Evolutionary conservation across 371 early-diverging fungal species (phyloP).

Genomic region (Basidiobolus meristosporus): DNA sequence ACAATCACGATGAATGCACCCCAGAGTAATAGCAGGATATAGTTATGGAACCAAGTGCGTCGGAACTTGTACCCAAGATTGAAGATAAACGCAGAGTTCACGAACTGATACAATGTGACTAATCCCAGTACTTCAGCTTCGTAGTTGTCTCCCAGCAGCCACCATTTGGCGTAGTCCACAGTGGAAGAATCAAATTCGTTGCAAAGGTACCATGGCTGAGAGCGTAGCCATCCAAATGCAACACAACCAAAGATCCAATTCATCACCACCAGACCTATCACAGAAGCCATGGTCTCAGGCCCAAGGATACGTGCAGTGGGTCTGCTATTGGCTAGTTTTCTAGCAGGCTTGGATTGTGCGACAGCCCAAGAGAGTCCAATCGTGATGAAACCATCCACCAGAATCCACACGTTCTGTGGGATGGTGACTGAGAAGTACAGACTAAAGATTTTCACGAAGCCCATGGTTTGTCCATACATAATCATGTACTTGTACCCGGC

Average conservation of each 20-base stretch:
- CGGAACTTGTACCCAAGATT: constrained; percentile 49
- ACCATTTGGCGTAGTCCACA: constrained; percentile 48
- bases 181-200: constrained; percentile 41
- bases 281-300: constrained; percentile 39
- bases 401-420: constrained; percentile 44
- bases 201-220: constrained; percentile 45
- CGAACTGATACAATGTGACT: constrained; percentile 37
- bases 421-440: constrained; percentile 31
- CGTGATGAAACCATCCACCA: constrained; percentile 42
- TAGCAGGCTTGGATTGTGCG: constrained; percentile 35
- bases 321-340: constrained; percentile 23
- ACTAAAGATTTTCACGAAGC: constrained; percentile 33
- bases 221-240: constrained; percentile 27
- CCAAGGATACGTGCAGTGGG: constrained; percentile 59
- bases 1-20: constrained; percentile 22
- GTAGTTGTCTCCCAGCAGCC: constrained; percentile 56
- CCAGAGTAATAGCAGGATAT: constrained; percentile 31
- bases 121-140: constrained; percentile 32
- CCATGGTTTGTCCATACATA: constrained; percentile 59
- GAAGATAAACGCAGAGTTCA: constrained; percentile 37
- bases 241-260: constrained; percentile 30
- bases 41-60: constrained; percentile 28
- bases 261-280: constrained; percentile 42
- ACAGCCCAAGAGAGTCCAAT: constrained; percentile 46
- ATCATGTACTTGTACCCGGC: constrained; percentile 54